Percentiles rank a stretch among this genome's conserved stretches.
phyloP scores from a whole-genome alignment of 345 rosid genomes.

The Boechera stricta region DNA sequence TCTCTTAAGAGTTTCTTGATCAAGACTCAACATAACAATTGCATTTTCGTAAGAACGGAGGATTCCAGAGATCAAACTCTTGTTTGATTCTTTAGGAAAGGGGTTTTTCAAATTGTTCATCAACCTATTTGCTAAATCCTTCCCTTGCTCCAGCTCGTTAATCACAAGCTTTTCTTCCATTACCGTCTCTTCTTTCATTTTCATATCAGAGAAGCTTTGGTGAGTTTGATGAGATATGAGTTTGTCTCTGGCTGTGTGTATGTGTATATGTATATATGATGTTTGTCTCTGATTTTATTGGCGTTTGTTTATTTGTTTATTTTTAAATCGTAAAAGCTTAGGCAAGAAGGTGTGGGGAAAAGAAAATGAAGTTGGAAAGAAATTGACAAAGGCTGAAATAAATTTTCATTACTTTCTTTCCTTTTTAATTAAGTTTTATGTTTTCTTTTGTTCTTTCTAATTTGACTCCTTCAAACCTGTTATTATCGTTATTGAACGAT shows the following conservation, averaged over 20 bases:
- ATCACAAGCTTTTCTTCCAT: conserved; percentile 54
- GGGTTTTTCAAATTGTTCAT: conserved; percentile 48
- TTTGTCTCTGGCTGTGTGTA: conserved; percentile 12
- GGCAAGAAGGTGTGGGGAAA: conserved; percentile 41
- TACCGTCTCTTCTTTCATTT: conserved; percentile 27
- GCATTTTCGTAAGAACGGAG: conserved; percentile 63
- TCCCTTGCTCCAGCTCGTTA: conserved; percentile 65
- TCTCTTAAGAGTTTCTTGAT: conserved; percentile 30
- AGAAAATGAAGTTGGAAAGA: conserved; percentile 31
- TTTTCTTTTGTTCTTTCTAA: background rate
- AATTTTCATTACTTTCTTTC: background rate
- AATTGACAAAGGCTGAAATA: conserved; percentile 11
- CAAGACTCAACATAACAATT: conserved; percentile 53
- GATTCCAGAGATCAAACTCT: conserved; percentile 52
- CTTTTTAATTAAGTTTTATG: background rate
- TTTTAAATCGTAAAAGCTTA: background rate
- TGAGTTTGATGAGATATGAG: conserved; percentile 29
- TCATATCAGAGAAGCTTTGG: conserved; percentile 1
- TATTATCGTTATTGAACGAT: background rate
- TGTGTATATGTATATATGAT: background rate
- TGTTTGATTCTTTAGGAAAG: conserved; percentile 44
- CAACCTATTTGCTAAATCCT: conserved; percentile 57
- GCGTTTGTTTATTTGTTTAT: background rate
- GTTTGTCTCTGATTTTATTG: background rate
- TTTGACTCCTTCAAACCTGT: conserved; percentile 25